Conservation (phyloP, 1,284 basidiomycete genomes). For the Prillingera fragicola region DNA sequence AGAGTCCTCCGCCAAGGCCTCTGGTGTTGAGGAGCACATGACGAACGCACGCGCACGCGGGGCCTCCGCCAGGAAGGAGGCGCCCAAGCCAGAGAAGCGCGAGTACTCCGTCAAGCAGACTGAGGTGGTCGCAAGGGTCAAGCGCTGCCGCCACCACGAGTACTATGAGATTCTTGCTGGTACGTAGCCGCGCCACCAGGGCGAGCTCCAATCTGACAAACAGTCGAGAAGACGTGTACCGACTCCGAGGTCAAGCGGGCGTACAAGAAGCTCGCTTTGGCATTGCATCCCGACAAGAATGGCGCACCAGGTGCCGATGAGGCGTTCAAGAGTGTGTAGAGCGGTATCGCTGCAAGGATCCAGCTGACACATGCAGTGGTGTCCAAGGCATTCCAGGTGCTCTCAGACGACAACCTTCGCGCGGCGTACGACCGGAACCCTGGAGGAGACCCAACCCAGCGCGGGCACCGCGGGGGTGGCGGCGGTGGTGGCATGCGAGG, state of each 20-base stretch:
- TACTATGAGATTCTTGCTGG: slow-evolving; percentile 86
- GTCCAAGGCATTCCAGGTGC: slow-evolving; percentile 92
- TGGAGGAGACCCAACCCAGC: slow-evolving; percentile 78
- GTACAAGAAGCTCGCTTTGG: slow-evolving; percentile 93
- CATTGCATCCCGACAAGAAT: slow-evolving; percentile 95
- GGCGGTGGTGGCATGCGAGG: slow-evolving; percentile 48
- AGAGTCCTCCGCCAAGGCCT: slow-evolving; percentile 26
- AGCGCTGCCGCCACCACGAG: slow-evolving; percentile 75
- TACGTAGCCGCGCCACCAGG: slow-evolving; percentile 22
- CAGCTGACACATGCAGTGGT: slow-evolving; percentile 62
- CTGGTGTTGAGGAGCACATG: slow-evolving; percentile 46
- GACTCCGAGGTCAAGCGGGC: slow-evolving; percentile 93
- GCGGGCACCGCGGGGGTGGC: slow-evolving; percentile 62
- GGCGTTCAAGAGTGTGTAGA: slow-evolving; percentile 88
- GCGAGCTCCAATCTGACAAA: not conserved
- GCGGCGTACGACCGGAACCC: slow-evolving; percentile 83
- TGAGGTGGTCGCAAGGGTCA: slow-evolving; percentile 79
- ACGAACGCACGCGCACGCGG: slow-evolving; percentile 38
- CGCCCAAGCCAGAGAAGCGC: slow-evolving; percentile 54
- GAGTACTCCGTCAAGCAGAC: slow-evolving; percentile 82
- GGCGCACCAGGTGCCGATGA: slow-evolving; percentile 97
- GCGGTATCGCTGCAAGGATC: too few species aligned
- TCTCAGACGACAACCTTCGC: slow-evolving; percentile 89
- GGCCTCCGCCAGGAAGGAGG: slow-evolving; percentile 5
- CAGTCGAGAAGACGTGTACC: slow-evolving; percentile 74